Evolutionary conservation across 768 basidiomycete genomes (phyloP), one percentile per base, ranked within the genome.

Genomic region (Strobilomyces echinocephalus): DNA sequence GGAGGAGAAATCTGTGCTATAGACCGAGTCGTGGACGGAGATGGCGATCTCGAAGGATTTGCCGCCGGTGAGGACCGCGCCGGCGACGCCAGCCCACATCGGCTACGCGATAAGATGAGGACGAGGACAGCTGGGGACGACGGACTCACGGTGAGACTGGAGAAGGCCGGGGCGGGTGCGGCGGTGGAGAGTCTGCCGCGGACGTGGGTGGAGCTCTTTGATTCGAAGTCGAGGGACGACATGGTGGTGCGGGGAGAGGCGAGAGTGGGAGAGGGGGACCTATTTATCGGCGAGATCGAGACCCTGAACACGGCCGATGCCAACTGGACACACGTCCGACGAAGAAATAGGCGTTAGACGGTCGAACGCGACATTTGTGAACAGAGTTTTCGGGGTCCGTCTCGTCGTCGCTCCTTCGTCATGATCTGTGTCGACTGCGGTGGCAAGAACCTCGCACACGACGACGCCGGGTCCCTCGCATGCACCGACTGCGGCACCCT

Each of bases 31-130:
- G 64, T 91, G 89, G 45, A 91, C 76, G 52, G 88, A 87, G 64
- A 91, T 76, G 38, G 88, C 85, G 64, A 92, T 72, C 70, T 91
- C 87, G 54, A 79, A 83, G 52, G 78, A 72, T 47, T 77, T 79
- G 52, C 78, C 80, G 63, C 82, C 80, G 64, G 83, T 77, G 64
- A 83, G 66, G 45, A 82, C 66, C 21, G 72, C 73, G 38, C 87
- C 87, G 4, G 88, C 84, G 46, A 91, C 76, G 62, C 87, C 90
- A 56, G 84, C 87, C 88, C 89, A 92, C 89, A 92, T 90, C 20
- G 89, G 87, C 89, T 91, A 64, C 36, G 62, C 40, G 49, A 61
- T 50, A 10, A 53, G 39, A 65, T 61, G 46, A 61, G 28, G 49
- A 54, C 52, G 49, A 53, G 8, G 21, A 46, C 18, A 46, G 36